phyloP scores from a whole-genome alignment of 192 early-diverging fungal species.

The Coemansia sp. region DNA sequence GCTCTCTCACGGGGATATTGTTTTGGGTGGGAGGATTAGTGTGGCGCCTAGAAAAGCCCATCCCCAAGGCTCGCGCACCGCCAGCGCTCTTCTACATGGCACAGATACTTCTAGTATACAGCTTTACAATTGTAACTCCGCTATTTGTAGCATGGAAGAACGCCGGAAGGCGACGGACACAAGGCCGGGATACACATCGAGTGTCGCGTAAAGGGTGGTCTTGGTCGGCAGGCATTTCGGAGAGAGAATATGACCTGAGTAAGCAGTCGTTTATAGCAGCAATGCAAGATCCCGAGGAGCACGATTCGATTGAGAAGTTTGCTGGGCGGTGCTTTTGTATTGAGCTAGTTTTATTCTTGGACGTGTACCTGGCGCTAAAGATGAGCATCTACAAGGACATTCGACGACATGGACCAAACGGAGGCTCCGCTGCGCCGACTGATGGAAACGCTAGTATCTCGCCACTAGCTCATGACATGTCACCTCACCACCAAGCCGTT shows the following conservation, averaged over 20 bases:
- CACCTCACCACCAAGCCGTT: not conserved
- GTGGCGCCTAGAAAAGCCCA: conserved; percentile 10
- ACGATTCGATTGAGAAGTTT: conserved; percentile 19
- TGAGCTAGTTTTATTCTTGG: conserved; percentile 32
- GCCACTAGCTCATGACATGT: not conserved
- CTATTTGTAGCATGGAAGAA: conserved; percentile 15
- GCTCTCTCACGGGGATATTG: conserved; percentile 10
- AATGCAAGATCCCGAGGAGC: conserved; percentile 26
- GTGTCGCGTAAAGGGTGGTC: conserved; percentile 12
- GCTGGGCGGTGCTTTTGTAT: conserved; percentile 34
- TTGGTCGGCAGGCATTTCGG: conserved; percentile 13
- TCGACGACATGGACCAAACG: not conserved
- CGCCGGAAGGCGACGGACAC: conserved; percentile 2
- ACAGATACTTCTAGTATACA: conserved; percentile 23
- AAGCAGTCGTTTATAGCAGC: conserved; percentile 28
- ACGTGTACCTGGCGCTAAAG: conserved; percentile 28
- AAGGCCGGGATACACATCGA: not conserved
- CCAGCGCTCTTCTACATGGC: conserved; percentile 18
- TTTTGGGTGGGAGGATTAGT: conserved; percentile 16
- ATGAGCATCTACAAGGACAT: conserved; percentile 15
- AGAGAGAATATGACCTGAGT: conserved; percentile 21
- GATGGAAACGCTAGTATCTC: not conserved
- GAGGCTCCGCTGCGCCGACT: not conserved
- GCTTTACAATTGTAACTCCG: conserved; percentile 18
- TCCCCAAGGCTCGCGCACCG: conserved; percentile 9